Evolutionary conservation across 805 yeast genomes (phyloP).

Genomic region (Metschnikowia drakensbergensis): DNA sequence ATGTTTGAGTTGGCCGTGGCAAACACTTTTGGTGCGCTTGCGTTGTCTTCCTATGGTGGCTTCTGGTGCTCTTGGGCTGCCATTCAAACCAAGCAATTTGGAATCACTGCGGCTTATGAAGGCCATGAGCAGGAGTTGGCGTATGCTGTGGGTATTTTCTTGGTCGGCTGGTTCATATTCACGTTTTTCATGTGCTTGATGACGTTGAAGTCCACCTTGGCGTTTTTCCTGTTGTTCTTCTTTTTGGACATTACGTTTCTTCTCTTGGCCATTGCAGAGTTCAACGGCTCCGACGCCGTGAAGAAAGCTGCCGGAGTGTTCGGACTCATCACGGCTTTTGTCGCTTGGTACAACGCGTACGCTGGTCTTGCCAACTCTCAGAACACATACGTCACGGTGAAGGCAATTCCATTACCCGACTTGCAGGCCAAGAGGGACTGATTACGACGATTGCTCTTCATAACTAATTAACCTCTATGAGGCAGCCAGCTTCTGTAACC

Average conservation of each 20-base stretch:
- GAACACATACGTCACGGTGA: constrained; percentile 55
- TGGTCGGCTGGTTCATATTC: constrained; percentile 43
- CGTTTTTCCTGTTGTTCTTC: constrained; percentile 40
- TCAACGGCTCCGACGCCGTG: constrained; percentile 25
- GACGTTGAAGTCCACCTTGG: constrained; percentile 42
- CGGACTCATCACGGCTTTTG: constrained; percentile 39
- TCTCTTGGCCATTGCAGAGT: constrained; percentile 38
- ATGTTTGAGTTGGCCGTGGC: constrained; percentile 74
- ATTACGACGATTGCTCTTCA: neutral
- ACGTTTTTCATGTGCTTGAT: constrained; percentile 40
- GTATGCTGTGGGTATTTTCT: constrained; percentile 37
- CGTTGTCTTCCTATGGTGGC: constrained; percentile 60
- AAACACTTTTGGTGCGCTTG: constrained; percentile 72
- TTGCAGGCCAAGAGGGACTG: constrained; percentile 21
- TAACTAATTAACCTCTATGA: neutral
- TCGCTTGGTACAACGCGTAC: constrained; percentile 45
- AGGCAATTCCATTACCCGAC: constrained; percentile 52
- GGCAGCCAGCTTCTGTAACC: neutral
- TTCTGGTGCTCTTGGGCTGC: constrained; percentile 78
- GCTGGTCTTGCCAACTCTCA: constrained; percentile 53
- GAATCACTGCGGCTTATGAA: constrained; percentile 35
- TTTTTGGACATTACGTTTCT: constrained; percentile 40
- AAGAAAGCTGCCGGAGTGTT: constrained; percentile 43
- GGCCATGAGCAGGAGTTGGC: constrained; percentile 22
- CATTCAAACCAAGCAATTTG: constrained; percentile 39